These are phyloP conservation scores for Pseudoturritis turrita DNA, from an alignment of 345 rosid species.

Conservation along the genomic window DNA sequence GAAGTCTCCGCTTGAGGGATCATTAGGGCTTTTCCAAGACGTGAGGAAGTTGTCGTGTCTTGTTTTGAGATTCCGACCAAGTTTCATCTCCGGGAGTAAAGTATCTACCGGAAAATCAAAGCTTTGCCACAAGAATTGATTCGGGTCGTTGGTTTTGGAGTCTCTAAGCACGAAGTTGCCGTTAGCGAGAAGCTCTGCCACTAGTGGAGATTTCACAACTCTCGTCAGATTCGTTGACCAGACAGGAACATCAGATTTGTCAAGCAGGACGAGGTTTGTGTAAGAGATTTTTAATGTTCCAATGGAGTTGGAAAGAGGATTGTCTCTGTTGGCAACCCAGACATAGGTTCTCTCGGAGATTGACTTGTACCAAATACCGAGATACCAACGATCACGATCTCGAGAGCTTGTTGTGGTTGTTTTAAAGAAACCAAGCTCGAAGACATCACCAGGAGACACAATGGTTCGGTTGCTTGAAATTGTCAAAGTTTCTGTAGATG, in stretches of 20 bases:
- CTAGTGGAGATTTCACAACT: slow-evolving; percentile 29
- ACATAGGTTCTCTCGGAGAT: slow-evolving; percentile 44
- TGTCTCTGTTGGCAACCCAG: slow-evolving; percentile 80
- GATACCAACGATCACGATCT: slow-evolving; percentile 37
- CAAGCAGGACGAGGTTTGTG: slow-evolving; percentile 38
- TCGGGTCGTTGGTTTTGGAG: neutral
- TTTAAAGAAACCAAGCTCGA: slow-evolving; percentile 69
- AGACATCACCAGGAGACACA: slow-evolving; percentile 47
- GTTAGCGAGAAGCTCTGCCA: slow-evolving; percentile 49
- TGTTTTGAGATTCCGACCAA: slow-evolving; percentile 52
- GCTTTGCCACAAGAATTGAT: slow-evolving; percentile 61
- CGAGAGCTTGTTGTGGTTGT: slow-evolving; percentile 27
- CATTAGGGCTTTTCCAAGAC: slow-evolving; percentile 50
- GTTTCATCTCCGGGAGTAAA: slow-evolving; percentile 63
- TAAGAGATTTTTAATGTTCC: slow-evolving; percentile 39
- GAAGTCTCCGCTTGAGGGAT: slow-evolving; percentile 58
- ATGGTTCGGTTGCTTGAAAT: slow-evolving; percentile 44
- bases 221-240: slow-evolving; percentile 53
- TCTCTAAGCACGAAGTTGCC: slow-evolving; percentile 75
- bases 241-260: slow-evolving; percentile 12
- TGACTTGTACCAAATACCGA: slow-evolving; percentile 82
- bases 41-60: slow-evolving; percentile 37
- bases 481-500: slow-evolving; percentile 33
- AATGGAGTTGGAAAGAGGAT: slow-evolving; percentile 45
- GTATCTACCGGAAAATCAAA: slow-evolving; percentile 72